Base-by-base conservation (phyloP, 345 rosid genomes). In the Mercurialis annua region DNA sequence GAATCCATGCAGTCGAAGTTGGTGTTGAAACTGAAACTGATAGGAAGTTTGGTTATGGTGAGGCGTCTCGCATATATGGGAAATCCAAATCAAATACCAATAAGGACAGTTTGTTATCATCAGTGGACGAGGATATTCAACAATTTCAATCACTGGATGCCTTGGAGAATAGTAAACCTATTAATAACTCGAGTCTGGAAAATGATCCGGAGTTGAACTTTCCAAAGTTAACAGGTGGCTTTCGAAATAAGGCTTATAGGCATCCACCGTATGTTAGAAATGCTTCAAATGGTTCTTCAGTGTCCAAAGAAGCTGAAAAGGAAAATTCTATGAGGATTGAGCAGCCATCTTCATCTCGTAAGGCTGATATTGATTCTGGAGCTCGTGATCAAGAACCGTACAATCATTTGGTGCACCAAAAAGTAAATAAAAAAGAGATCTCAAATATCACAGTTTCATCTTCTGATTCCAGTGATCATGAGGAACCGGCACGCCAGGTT, bases 151-250 rank as follows among this genome's bases (percentile, higher is more conserved):
- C 55, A 21, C 46, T 23, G 16, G 26, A 47, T 18, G 20, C 27
- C 80, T 58, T 24, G 27, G 74, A 81, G 62, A 84, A 80, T 76
- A 26, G 69, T 49, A 74, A 59, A 48, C 55, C 62, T 62, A 66
- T 52, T 24, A 68, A 67, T 34, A 84, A 74, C 40, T 77, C 77
- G 10, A 79, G 70, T 33, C 29, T 54, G 27, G 88, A 76, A 53
- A 74, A 74, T 73, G 86, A 71, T 43, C 62, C 51, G 48, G 81
- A 73, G 75, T 81, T 79, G 64, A 79, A 68, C 42, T 70, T 73
- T 62, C 90, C 78, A 70, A 73, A 38, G 58, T 67, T 90, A 73
- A 79, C 84, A 0, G 87, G 88, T 47, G 94, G 83, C 60, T 67
- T 77, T 51, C 62, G 79, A 47, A 87, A 86, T 65, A 90, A 71